phyloP scores from a whole-genome alignment of 2,329 filamentous ascomycete species.

The Clonostachys byssicola region DNA sequence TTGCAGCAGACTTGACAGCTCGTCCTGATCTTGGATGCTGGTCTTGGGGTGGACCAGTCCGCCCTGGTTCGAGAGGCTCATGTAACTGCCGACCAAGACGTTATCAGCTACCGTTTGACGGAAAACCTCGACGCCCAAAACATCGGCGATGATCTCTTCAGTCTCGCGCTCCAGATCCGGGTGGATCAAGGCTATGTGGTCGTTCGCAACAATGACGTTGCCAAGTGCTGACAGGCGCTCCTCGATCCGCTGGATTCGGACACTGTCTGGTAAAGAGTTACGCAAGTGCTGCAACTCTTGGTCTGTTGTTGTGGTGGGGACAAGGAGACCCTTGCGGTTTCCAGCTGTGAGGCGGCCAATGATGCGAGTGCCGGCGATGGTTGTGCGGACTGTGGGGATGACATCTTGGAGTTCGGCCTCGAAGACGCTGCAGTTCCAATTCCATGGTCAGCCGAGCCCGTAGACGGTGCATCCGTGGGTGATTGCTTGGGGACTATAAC shows the following conservation, averaged over 20 bases:
- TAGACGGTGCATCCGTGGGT: not conserved
- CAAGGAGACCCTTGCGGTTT: constrained; percentile 94
- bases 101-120: constrained; percentile 95
- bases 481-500: not conserved
- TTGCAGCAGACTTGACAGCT: constrained; percentile 88
- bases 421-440: constrained; percentile 63
- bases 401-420: constrained; percentile 97
- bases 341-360: constrained; percentile 92
- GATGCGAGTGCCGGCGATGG: constrained; percentile 94
- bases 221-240: constrained; percentile 92
- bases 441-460: too few species aligned
- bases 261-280: constrained; percentile 85
- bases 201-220: constrained; percentile 95
- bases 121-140: constrained; percentile 85
- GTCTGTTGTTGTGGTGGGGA: constrained; percentile 93
- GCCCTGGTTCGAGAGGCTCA: constrained; percentile 92
- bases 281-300: constrained; percentile 97
- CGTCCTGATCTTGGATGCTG: constrained; percentile 94
- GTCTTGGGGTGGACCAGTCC: constrained; percentile 98
- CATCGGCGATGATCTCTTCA: constrained; percentile 96
- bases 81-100: constrained; percentile 93
- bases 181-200: constrained; percentile 94
- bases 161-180: constrained; percentile 96
- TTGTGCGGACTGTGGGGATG: constrained; percentile 93
- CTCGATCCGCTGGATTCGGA: constrained; percentile 97